Base-by-base conservation (phyloP, 169 alveolate genomes). In the Plasmodium fragile region DNA sequence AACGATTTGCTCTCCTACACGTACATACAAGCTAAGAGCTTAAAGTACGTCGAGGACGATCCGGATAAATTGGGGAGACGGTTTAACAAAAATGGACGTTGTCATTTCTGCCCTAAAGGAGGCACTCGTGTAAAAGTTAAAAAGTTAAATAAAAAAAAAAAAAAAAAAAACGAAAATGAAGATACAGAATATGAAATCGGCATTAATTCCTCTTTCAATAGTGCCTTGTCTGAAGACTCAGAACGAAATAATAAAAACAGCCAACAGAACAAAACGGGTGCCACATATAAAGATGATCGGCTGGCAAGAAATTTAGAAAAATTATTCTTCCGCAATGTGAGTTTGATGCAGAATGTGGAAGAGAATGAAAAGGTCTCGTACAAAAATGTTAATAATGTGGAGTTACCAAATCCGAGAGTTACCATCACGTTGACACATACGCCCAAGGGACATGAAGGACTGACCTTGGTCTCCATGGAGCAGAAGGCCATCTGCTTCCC, bases 1-100 rank as follows among this genome's bases (percentile, higher is more conserved):
- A 45, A 72, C 70, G 96, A 93, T 71, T 69, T 93, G 34, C 92
- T 92, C 3, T 96, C 97, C n/a, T 93, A 79, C 45, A 30, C 89
- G 28, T 81, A 72, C 59, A 65, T 82, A 36, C 85, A 82, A 81
- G 91, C 92, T 45, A 73, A 39, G 70, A 70, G 95, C 45, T 81
- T 89, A 36, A 69, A 78, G 25, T 82, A 83, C 79, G 71, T 85
- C 6, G 81, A 25, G 16, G 70, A 52, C 83, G 83, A 72, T 39
- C 72, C 84, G 34, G 45, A 81, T 32, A 69, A 28, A 77, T 13
- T 49, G 28, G 45, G 73, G 70, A 83, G 32, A 45, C 59, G 92
- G 49, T 28, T 81, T 13, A 69, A 49, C 13, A 72, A 85, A 2
- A 73, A 18, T 53, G 43, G 75, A 10, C 81, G 71, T 7, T 72